Base-by-base conservation (phyloP, 2,329 filamentous ascomycete genomes). In the Penicillium digitatum region DNA sequence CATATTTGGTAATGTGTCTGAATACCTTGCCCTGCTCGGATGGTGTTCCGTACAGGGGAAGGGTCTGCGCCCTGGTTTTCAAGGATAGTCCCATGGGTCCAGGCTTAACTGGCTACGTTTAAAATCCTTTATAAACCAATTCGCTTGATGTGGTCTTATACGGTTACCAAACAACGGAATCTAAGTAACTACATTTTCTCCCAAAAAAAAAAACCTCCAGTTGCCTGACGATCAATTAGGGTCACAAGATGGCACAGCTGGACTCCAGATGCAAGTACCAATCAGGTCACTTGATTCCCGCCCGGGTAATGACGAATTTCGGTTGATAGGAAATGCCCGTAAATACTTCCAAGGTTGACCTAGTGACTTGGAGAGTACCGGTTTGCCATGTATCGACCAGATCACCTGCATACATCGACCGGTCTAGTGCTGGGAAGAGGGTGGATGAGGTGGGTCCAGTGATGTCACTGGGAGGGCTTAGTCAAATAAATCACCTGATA, bases 341-440 rank as follows among this genome's bases (percentile, higher is more conserved):
- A 32, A 46, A 16, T 31, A 48, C 26, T 14, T n/a, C n/a, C n/a
- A n/a, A n/a, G n/a, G n/a, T n/a, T 10, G 16, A 44, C 29, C 32
- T 31, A 46, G 49, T 35, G 35, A 52, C 50, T 37, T 40, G 1
- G 45, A 24, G 40, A 51, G 40, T 53, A 56, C 56, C 55, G 44
- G 45, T 52, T 51, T 20, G 55, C 38, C 48, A 45, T 62, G 47
- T 53, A 45, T 45, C 43, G 24, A 42, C 39, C 18, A 44, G 43
- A 61, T 64, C 60, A 64, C 60, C 58, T 64, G 60, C 62, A 62
- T 48, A 42, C 50, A 66, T 69, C 52, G 67, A 68, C 66, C 66
- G 67, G 66, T 69, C 67, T 69, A 66, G 63, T 52, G 9, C 43
- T 24, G 8, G 14, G 20, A 45, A 45, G 29, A 9, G n/a, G 22